Evolutionary conservation across 1,139 yeast species (phyloP).

Genomic region (Hansenula lynferdii): DNA sequence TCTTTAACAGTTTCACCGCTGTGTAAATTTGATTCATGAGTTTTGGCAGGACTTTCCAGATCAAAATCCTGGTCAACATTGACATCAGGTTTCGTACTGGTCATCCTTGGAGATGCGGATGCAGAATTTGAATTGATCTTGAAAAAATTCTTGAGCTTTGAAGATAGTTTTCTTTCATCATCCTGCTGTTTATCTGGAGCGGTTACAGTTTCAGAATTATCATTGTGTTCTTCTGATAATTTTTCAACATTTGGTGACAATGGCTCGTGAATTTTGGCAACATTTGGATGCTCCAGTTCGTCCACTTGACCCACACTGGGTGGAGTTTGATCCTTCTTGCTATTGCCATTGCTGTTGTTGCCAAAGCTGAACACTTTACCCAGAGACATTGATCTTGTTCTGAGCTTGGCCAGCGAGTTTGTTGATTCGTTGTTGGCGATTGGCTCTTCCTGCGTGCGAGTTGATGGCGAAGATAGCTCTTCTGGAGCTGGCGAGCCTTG

Average conservation of each 20-base stretch:
- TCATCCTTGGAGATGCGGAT: slow-evolving; percentile 9
- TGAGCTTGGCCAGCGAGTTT: slow-evolving; percentile 14
- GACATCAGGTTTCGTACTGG: slow-evolving; percentile 1
- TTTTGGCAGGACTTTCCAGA: slow-evolving; percentile 11
- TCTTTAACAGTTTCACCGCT: slow-evolving; percentile 11
- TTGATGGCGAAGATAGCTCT: background rate
- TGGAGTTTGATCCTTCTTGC: slow-evolving; percentile 2
- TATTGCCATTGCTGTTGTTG: slow-evolving; percentile 6
- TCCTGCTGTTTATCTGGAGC: background rate
- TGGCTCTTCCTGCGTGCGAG: background rate
- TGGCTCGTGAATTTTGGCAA: slow-evolving; percentile 2
- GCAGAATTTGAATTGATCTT: slow-evolving; percentile 12
- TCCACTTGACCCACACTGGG: slow-evolving; percentile 3
- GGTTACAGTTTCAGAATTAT: background rate
- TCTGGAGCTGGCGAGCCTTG: background rate
- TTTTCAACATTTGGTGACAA: slow-evolving; percentile 3
- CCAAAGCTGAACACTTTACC: slow-evolving; percentile 24
- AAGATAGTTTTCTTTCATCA: slow-evolving; percentile 14
- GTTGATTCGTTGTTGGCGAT: background rate
- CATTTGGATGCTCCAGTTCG: slow-evolving; percentile 4
- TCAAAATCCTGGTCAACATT: slow-evolving; percentile 4
- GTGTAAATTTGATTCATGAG: slow-evolving; percentile 10
- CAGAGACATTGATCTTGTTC: slow-evolving; percentile 24
- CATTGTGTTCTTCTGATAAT: background rate
- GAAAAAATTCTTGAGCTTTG: slow-evolving; percentile 19